Base-by-base conservation (phyloP, 2,329 filamentous ascomycete genomes). In the Exutisphaerella laricina region DNA sequence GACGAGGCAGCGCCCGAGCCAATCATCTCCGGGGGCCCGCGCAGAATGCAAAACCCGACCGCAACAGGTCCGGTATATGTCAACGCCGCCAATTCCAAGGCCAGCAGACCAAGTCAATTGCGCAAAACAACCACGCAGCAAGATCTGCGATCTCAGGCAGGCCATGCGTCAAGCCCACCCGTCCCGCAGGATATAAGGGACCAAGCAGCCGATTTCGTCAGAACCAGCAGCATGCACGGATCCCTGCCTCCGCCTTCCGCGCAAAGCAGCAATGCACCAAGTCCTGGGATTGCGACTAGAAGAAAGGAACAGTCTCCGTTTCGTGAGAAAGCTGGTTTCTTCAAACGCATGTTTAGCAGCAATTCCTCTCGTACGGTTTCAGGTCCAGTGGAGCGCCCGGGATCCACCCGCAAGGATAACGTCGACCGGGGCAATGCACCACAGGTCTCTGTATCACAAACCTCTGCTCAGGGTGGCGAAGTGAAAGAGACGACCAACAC, bases 1-100 rank as follows among this genome's bases (percentile, higher is more conserved):
- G 78, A 84, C 66, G 85, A 92, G 61, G 85, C 88, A 39, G 89
- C 88, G 18, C 89, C 90, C 10, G 90, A 84, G 26, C 90, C 90
- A 4, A 89, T 81, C 20, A 75, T 96, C 25, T 88, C 87, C 23
- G 83, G 76, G 36, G 89, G 89, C 4, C 87, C 89, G 43, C 79
- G 88, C 35, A 70, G 65, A 50, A 62, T 64, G 42, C 66, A 69
- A 50, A 68, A 69, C 52, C 69, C 59, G 7, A 48, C 45, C 3
- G 57, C 55, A 21, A 58, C 55, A 58, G 60, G 68, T 10, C 58
- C 59, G 6, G 59, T 62, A 5, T 61, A 58, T 32, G 57, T 62
- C 32, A 57, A 59, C 44, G 45, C 50, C 18, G 56, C 57, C n/a
- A 39, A 34, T 21, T 26, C 48, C 8, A 46, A 43, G 26, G n/a